Evolutionary conservation across 345 rosid species (phyloP), one percentile per base, ranked within the genome.

Genomic region (Citrus australasica): DNA sequence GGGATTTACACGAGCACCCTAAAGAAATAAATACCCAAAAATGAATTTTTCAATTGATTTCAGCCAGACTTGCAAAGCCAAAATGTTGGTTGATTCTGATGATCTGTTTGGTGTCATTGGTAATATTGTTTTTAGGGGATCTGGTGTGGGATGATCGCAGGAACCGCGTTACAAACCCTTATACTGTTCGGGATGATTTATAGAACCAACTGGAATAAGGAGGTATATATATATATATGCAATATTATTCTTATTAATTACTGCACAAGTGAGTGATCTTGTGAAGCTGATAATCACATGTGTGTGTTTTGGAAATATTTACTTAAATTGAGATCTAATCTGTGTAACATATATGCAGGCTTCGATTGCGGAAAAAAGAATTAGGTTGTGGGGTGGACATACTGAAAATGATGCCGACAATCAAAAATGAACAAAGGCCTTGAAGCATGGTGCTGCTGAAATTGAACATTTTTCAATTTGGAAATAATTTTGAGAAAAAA

Each of bases 81-180:
- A 46, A 13, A 13, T 46, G 5, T 46, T 61, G 56, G 37, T 7
- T 19, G 22, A 14, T 24, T 46, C 21, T 61, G 60, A 58, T 37
- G 9, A 16, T 63, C 13, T 70, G 62, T 63, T 21, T 70, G 51
- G 21, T 61, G 16, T 37, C 14, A 16, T 16, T 53, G 19, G 35
- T 48, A 33, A n/a, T 70, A 14, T 13, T 46, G 17, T 63, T 76
- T n/a, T 48, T 9, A 93, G 96, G 98, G 96, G 28, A 90, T 93
- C 27, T 93, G 95, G 98, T 71, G 61, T 4, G 94, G 96, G n/a
- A 93, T 93, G 98, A 27, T 93, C 35, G 64, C 81, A 3, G 98
- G 98, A 46, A 90, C 92, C 1, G 80, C 83, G 69, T 75, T 87
- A 22, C 98, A 93, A 70, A 89, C 93, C 3, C 65, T 76, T 59